A percentile compares a stretch with the other conserved stretches of the same genome.
Conservation (phyloP, 176 grass and related monocot species). For the Leersia perrieri region DNA sequence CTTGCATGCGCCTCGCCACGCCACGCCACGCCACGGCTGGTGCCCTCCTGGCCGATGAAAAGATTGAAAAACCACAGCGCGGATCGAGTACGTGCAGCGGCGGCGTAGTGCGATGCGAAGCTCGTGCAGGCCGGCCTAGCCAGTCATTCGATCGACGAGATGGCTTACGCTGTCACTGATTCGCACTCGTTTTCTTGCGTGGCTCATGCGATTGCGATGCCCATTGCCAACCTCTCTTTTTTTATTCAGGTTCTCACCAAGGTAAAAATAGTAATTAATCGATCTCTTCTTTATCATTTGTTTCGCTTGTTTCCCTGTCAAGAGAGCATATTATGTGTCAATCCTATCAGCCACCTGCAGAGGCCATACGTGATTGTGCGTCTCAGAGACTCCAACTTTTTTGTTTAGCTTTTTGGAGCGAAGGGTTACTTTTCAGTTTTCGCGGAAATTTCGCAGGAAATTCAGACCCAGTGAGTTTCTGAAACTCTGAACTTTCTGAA, state of each 20-base stretch:
- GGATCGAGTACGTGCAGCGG: no score
- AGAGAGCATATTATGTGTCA: not conserved
- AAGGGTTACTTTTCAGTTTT: no score
- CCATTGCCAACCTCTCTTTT: not conserved
- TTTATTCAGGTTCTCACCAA: not conserved
- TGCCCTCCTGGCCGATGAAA: no score
- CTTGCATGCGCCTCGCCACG: not conserved
- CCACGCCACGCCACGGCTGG: no score
- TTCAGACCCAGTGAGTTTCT: not conserved
- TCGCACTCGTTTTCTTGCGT: not conserved
- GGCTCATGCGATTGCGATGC: not conserved
- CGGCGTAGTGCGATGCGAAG: no score
- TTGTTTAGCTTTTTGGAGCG: not conserved
- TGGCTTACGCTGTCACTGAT: not conserved
- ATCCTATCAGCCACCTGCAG: not conserved
- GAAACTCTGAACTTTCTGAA: no score
- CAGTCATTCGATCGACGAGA: no score
- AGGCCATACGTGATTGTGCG: not conserved
- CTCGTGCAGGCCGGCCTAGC: not conserved
- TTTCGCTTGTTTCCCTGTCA: not conserved
- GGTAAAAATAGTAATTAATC: not conserved
- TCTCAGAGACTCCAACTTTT: not conserved
- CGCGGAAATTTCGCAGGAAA: not conserved
- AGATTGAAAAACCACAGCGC: no score
- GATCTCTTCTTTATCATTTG: not conserved